Conservation (phyloP, 2,329 filamentous ascomycete species). For the Botryosphaeria agaves region DNA sequence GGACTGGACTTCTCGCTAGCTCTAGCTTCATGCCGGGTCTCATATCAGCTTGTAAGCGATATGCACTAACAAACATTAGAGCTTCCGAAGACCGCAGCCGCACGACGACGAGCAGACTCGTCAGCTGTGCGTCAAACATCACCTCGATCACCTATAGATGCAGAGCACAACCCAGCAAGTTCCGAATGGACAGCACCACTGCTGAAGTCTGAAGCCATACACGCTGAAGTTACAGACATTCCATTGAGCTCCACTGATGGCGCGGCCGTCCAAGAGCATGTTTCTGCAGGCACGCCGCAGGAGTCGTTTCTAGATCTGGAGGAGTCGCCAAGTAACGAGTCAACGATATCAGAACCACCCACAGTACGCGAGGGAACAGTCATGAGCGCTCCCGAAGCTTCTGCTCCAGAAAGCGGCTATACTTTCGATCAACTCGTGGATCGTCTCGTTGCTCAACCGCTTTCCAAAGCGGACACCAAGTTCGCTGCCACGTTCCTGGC, state of each 20-base stretch:
- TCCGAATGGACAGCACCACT: slow-evolving; percentile 24
- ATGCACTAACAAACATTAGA: too few species aligned
- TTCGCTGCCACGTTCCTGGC: slow-evolving; percentile 82
- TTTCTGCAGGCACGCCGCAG: background rate
- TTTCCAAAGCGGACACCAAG: slow-evolving; percentile 76
- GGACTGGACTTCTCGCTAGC: too few species aligned
- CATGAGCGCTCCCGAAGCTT: slow-evolving; percentile 15
- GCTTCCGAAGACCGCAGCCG: slow-evolving; percentile 13
- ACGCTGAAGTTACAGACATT: too few species aligned
- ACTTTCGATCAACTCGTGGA: slow-evolving; percentile 47
- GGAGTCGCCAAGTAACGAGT: slow-evolving; percentile 51
- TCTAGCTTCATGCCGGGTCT: too few species aligned
- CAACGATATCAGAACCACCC: slow-evolving; percentile 47
- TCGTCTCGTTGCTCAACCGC: slow-evolving; percentile 63
- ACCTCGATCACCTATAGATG: slow-evolving; percentile 12
- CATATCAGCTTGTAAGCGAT: too few species aligned
- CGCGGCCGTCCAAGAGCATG: background rate
- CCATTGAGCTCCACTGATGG: background rate
- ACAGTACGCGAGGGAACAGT: slow-evolving; percentile 44
- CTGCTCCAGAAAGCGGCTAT: slow-evolving; percentile 41
- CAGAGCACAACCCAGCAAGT: slow-evolving; percentile 27
- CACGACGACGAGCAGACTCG: slow-evolving; percentile 25
- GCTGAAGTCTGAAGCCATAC: slow-evolving; percentile 9
- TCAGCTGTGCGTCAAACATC: slow-evolving; percentile 23
- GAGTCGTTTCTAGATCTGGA: slow-evolving; percentile 47